These are phyloP conservation scores for Pseudogymnoascus sp. DNA, from an alignment of 2,329 filamentous ascomycete species.

Conservation along the genomic window DNA sequence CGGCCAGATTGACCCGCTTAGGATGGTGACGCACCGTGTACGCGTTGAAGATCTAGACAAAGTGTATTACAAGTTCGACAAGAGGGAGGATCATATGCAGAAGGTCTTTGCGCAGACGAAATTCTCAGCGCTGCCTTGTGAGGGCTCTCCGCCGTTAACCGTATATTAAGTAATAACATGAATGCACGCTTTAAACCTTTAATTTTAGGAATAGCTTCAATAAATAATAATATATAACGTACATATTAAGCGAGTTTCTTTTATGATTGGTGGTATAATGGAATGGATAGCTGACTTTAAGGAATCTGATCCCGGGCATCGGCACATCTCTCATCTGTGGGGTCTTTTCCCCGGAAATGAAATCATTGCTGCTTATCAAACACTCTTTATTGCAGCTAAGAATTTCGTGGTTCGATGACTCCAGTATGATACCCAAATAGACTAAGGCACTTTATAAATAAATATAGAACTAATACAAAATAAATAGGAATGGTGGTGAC, in stretches of 20 bases:
- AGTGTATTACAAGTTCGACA: slow-evolving; percentile 57
- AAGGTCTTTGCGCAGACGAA: slow-evolving; percentile 65
- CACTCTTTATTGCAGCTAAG: too few relatives aligned
- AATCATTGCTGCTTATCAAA: too few relatives aligned
- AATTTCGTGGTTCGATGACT: too few relatives aligned
- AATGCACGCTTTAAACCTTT: neutral
- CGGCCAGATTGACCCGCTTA: slow-evolving; percentile 63
- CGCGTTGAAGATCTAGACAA: slow-evolving; percentile 65
- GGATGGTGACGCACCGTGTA: slow-evolving; percentile 76
- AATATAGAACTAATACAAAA: too few relatives aligned
- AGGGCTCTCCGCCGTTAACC: slow-evolving; percentile 37
- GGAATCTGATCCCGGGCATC: too few relatives aligned
- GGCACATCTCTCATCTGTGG: too few relatives aligned
- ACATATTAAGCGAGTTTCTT: neutral
- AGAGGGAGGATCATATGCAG: slow-evolving; percentile 63
- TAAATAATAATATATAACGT: neutral
- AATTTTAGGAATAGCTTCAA: neutral
- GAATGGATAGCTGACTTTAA: too few relatives aligned
- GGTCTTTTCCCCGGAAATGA: too few relatives aligned
- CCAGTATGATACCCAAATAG: too few relatives aligned
- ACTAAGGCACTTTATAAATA: too few relatives aligned
- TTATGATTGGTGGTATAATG: too few relatives aligned
- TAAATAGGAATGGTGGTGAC: too few relatives aligned
- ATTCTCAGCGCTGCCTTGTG: slow-evolving; percentile 43
- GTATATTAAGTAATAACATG: slow-evolving; percentile 22